These are phyloP conservation scores for Cadophora malorum DNA, from an alignment of 2,329 filamentous ascomycete species.

Conservation along the genomic window DNA sequence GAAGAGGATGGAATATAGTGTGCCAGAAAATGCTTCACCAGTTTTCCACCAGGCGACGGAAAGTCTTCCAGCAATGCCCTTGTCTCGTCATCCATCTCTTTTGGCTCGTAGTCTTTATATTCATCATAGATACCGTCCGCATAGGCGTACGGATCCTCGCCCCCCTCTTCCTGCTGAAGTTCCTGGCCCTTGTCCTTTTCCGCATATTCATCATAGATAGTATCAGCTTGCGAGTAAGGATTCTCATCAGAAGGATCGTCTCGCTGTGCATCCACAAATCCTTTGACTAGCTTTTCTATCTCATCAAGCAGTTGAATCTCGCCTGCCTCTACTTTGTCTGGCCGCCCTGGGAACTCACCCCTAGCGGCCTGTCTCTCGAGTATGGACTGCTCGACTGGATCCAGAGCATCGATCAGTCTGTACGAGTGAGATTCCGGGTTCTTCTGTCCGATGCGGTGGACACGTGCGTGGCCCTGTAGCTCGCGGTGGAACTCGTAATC, in stretches of 20 bases:
- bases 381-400: conserved; percentile 25
- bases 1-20: background rate
- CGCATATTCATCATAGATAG: background rate
- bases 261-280: background rate
- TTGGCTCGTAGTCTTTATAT: background rate
- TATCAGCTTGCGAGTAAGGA: background rate
- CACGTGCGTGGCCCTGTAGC: conserved; percentile 28
- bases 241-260: background rate
- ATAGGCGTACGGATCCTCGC: background rate
- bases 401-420: conserved; percentile 26
- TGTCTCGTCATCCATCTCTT: background rate
- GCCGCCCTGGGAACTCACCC: conserved; percentile 19
- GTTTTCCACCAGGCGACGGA: too few relatives aligned
- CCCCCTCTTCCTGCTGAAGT: background rate
- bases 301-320: background rate
- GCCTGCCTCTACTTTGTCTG: background rate
- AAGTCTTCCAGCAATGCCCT: background rate
- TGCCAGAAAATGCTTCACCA: background rate
- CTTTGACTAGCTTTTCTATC: background rate
- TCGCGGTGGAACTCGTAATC: conserved; percentile 31
- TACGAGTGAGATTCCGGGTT: conserved; percentile 27
- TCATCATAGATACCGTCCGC: background rate
- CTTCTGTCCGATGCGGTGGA: conserved; percentile 34
- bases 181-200: background rate
- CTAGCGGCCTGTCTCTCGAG: conserved; percentile 26